These are phyloP conservation scores for Yamadazyma spencermartinsiae DNA, from an alignment of 1,139 yeast genomes.

Conservation along the genomic window DNA sequence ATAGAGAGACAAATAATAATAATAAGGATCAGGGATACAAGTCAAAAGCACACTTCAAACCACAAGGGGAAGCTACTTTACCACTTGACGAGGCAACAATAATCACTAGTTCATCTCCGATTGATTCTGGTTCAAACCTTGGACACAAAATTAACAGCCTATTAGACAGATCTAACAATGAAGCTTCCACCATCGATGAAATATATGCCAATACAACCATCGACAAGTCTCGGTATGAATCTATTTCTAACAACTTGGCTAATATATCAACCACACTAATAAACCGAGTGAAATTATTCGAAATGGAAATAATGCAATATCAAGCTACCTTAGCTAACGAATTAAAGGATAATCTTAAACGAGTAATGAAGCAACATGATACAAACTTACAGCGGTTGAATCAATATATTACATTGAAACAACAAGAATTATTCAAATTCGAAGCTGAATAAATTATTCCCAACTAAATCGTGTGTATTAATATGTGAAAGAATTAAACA, in stretches of 20 bases:
- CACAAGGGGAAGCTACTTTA: neutral
- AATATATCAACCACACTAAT: constrained; percentile 11
- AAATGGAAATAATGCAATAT: constrained; percentile 13
- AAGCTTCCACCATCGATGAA: neutral
- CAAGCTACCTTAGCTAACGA: constrained; percentile 16
- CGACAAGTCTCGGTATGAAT: neutral
- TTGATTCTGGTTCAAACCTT: neutral
- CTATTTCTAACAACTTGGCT: neutral
- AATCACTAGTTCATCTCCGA: neutral
- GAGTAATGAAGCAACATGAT: constrained; percentile 11
- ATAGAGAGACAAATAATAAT: too few species aligned
- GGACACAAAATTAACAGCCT: neutral
- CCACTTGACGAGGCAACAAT: neutral
- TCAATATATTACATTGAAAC: constrained; percentile 11
- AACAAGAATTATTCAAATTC: constrained; percentile 8
- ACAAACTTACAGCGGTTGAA: constrained; percentile 11
- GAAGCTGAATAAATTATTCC: neutral
- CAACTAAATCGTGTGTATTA: neutral
- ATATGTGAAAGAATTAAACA: neutral
- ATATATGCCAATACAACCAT: neutral
- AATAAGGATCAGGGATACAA: too few species aligned
- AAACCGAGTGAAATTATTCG: constrained; percentile 16
- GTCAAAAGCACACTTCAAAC: too few species aligned
- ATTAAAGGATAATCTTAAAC: constrained; percentile 15
- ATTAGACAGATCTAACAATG: too few species aligned